phyloP scores from a whole-genome alignment of 2,329 filamentous ascomycete species.

The Fragosphaeria purpurea region DNA sequence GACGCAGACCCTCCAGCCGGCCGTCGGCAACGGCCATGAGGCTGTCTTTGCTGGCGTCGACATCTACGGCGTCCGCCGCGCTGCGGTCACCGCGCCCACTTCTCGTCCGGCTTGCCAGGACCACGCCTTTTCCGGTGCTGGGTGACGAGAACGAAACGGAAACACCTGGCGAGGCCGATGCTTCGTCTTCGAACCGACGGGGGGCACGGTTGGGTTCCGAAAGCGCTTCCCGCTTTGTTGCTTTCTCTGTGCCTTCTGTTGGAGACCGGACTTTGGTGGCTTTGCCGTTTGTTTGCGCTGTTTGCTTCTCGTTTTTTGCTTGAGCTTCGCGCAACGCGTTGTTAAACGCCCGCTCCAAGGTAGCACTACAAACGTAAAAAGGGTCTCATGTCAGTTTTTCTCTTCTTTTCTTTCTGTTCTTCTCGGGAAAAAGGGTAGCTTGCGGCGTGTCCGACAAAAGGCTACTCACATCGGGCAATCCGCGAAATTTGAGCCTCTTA shows the following conservation, averaged over 20 bases:
- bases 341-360: neutral
- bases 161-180: neutral
- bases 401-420: neutral
- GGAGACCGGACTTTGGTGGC: neutral
- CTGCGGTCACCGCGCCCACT: neutral
- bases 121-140: neutral
- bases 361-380: neutral
- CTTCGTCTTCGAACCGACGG: too few relatives aligned
- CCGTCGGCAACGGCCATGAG: neutral
- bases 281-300: neutral
- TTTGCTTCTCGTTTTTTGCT: neutral
- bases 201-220: too few relatives aligned
- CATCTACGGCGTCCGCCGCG: neutral
- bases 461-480: neutral
- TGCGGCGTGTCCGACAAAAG: neutral
- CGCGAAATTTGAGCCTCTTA: neutral
- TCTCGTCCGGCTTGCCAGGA: neutral
- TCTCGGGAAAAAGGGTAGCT: neutral
- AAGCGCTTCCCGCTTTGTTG: too few relatives aligned
- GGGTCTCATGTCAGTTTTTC: neutral
- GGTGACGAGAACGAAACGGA: neutral
- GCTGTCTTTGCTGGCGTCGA: neutral
- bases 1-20: constrained; percentile 3
- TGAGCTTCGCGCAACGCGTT: neutral
- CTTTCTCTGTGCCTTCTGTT: too few relatives aligned